A percentile compares a stretch with the other conserved stretches of the same genome.
Evolutionary conservation across 2,329 filamentous ascomycete genomes (phyloP).

Genomic region (Nigrospora osmanthi): DNA sequence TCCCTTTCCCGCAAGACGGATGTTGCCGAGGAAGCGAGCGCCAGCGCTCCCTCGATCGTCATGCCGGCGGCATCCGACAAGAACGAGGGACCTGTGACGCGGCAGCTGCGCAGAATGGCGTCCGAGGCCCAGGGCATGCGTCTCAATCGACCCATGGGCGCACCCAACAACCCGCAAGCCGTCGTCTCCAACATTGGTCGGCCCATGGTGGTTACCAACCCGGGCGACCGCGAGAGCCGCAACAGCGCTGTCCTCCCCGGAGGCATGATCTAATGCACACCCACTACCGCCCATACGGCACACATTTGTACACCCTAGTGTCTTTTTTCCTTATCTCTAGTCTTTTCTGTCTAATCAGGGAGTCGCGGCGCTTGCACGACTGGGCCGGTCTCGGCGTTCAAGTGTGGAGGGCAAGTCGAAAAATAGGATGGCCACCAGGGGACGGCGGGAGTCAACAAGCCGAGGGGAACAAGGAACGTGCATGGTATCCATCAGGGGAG

Average conservation of each 20-base stretch:
- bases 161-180: conserved; percentile 9
- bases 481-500: no score
- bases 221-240: conserved; percentile 6
- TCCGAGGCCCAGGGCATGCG: conserved; percentile 24
- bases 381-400: conserved; percentile 6
- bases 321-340: conserved; percentile 2
- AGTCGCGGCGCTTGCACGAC: not conserved
- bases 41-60: conserved; percentile 19
- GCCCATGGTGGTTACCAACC: conserved; percentile 21
- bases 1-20: conserved; percentile 26
- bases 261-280: conserved; percentile 33
- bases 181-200: conserved; percentile 20
- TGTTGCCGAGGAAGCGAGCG: conserved; percentile 14
- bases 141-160: conserved; percentile 6
- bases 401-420: not conserved
- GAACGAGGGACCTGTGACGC: conserved; percentile 24
- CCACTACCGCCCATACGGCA: not conserved
- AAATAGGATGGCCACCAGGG: not conserved
- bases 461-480: no score
- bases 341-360: conserved; percentile 1
- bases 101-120: conserved; percentile 33
- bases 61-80: conserved; percentile 27
- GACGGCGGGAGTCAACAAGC: no score
- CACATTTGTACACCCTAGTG: not conserved
- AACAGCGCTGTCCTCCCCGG: conserved; percentile 26